These are phyloP conservation scores for Alternaria metachromatica DNA, from an alignment of 2,329 filamentous ascomycete genomes.

Conservation along the genomic window DNA sequence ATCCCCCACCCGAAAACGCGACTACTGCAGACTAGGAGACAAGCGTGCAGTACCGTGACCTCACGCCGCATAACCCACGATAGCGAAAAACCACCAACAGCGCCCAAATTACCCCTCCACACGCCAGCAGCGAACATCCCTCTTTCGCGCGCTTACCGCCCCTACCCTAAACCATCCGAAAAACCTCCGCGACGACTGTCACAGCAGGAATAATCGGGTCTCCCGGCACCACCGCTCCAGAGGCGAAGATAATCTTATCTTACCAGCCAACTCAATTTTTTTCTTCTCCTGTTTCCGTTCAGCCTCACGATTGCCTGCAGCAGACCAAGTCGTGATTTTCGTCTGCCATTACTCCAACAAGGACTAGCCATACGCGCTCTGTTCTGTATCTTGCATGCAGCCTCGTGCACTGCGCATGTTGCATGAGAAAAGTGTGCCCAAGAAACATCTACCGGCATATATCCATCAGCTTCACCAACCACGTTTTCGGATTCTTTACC, in stretches of 20 bases:
- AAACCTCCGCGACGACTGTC: not conserved
- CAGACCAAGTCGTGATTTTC: not conserved
- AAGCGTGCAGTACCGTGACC: constrained; percentile 14
- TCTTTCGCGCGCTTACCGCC: constrained; percentile 16
- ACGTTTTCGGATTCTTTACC: not conserved
- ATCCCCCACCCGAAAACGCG: constrained; percentile 8
- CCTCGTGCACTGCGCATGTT: not conserved
- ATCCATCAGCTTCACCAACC: not conserved
- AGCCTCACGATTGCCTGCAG: constrained; percentile 1
- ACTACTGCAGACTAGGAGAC: constrained; percentile 15
- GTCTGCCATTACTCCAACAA: not conserved
- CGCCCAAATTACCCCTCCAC: constrained; percentile 8
- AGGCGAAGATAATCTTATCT: not conserved
- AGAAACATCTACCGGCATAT: not conserved
- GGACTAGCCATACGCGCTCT: not conserved
- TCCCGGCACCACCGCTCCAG: not conserved
- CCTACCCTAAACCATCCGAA: not conserved
- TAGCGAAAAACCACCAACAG: constrained; percentile 2
- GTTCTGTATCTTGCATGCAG: not conserved
- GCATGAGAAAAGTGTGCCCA: not conserved
- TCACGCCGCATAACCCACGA: constrained; percentile 13
- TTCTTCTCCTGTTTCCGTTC: not conserved
- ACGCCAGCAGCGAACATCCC: constrained; percentile 1
- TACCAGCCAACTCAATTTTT: not conserved
- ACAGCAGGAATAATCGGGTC: not conserved